Evolutionary conservation across 2,329 filamentous ascomycete genomes (phyloP).

Genomic region (Trichoderma atrobrunneum): DNA sequence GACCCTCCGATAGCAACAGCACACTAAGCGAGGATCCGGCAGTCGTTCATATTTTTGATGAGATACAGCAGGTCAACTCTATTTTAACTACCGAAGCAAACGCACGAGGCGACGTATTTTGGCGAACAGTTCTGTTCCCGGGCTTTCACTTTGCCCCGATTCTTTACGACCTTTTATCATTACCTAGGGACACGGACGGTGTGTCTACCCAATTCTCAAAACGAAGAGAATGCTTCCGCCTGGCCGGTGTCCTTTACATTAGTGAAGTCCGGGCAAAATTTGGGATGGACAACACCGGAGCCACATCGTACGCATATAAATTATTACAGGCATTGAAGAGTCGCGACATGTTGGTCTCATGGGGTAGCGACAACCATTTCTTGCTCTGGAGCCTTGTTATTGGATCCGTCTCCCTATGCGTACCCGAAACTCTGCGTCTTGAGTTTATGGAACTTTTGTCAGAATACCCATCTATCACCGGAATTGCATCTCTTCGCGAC

Average conservation of each 20-base stretch:
- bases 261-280: slow-evolving; percentile 6
- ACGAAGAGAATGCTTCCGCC: slow-evolving; percentile 2
- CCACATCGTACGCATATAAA: neutral
- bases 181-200: neutral
- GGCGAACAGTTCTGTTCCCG: neutral
- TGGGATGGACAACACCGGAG: slow-evolving; percentile 9
- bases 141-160: slow-evolving; percentile 5
- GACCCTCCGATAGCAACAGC: neutral
- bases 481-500: neutral
- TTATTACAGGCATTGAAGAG: neutral
- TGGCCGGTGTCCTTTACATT: neutral
- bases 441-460: slow-evolving; percentile 5
- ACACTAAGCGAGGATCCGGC: neutral
- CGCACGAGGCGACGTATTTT: neutral
- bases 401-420: neutral
- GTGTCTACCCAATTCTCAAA: neutral
- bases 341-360: neutral
- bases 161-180: slow-evolving; percentile 6
- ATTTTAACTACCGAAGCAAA: neutral
- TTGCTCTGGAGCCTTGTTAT: neutral
- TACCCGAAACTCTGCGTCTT: slow-evolving; percentile 2
- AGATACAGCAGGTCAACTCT: neutral
- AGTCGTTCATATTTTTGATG: neutral
- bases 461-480: neutral
- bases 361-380: neutral